These are phyloP conservation scores for Tritrichomonas musculus DNA, from an alignment of 208 protist genomes.

Conservation along the genomic window DNA sequence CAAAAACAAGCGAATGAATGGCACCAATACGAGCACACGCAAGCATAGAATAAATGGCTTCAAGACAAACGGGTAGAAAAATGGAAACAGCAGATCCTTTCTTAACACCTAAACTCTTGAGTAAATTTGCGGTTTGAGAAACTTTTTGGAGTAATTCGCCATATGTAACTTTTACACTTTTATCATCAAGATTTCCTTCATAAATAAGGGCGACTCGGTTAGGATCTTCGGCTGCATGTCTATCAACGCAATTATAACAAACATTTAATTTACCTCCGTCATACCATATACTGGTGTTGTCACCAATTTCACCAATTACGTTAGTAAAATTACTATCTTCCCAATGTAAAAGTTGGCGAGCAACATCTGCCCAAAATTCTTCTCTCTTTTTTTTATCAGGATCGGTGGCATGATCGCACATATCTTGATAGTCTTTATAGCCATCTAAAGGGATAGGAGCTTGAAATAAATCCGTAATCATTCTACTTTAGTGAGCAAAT, in stretches of 20 bases:
- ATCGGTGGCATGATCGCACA: no score
- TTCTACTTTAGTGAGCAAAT: no score
- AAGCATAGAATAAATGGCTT: conserved; percentile 74
- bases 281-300: conserved; percentile 24
- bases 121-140: conserved; percentile 44
- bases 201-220: conserved; percentile 40
- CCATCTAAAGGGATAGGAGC: no score
- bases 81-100: conserved; percentile 71
- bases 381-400: neutral
- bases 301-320: conserved; percentile 5
- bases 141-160: conserved; percentile 30
- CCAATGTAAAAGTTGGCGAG: neutral
- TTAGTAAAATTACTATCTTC: neutral
- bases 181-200: conserved; percentile 36
- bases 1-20: conserved; percentile 55
- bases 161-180: conserved; percentile 5
- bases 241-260: conserved; percentile 47
- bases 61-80: conserved; percentile 84
- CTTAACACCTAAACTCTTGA: conserved; percentile 66
- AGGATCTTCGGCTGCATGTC: conserved; percentile 31
- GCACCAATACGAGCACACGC: conserved; percentile 90
- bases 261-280: conserved; percentile 40
- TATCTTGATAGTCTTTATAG: no score
- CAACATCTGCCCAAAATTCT: neutral
- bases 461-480: no score